These are phyloP conservation scores for Falciphora oryzae DNA, from an alignment of 2,329 filamentous ascomycete genomes.

Conservation along the genomic window DNA sequence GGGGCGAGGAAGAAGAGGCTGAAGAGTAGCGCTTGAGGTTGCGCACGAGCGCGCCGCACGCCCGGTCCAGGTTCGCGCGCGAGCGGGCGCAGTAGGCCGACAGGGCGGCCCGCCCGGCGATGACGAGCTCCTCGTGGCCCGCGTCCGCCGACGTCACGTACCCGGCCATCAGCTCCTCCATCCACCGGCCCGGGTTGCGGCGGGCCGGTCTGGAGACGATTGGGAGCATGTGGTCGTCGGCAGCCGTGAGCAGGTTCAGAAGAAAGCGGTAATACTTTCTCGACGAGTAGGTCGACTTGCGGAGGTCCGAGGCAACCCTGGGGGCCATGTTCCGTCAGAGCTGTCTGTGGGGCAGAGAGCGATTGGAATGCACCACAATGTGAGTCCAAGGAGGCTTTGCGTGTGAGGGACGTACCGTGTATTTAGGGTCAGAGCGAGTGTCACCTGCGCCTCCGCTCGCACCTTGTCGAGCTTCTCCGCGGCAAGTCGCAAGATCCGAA, in stretches of 20 bases:
- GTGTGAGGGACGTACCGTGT: conserved; percentile 33
- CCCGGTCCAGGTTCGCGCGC: conserved; percentile 32
- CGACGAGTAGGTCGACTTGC: conserved; percentile 48
- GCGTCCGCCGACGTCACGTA: conserved; percentile 68
- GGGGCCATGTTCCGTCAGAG: neutral
- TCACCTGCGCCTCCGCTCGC: conserved; percentile 58
- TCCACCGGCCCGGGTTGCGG: conserved; percentile 32
- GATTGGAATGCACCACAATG: neutral
- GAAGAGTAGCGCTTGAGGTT: conserved; percentile 39
- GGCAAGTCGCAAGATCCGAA: conserved; percentile 59
- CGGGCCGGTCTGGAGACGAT: conserved; percentile 28
- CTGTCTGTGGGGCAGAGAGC: neutral
- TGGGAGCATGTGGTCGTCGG: conserved; percentile 27
- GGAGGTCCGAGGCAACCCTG: conserved; percentile 22
- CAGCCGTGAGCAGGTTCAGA: conserved; percentile 36
- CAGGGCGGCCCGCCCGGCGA: conserved; percentile 61
- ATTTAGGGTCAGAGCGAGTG: conserved; percentile 39
- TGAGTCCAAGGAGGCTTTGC: no score
- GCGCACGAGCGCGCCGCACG: conserved; percentile 45
- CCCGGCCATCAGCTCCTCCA: conserved; percentile 55
- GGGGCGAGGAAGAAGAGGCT: neutral
- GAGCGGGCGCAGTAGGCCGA: conserved; percentile 44
- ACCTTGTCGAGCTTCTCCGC: conserved; percentile 90
- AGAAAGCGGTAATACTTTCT: conserved; percentile 52
- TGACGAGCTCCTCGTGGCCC: conserved; percentile 70